Evolutionary conservation across 371 early-diverging fungal genomes (phyloP), one percentile per base, ranked within the genome.

Genomic region (Circinella umbellata): DNA sequence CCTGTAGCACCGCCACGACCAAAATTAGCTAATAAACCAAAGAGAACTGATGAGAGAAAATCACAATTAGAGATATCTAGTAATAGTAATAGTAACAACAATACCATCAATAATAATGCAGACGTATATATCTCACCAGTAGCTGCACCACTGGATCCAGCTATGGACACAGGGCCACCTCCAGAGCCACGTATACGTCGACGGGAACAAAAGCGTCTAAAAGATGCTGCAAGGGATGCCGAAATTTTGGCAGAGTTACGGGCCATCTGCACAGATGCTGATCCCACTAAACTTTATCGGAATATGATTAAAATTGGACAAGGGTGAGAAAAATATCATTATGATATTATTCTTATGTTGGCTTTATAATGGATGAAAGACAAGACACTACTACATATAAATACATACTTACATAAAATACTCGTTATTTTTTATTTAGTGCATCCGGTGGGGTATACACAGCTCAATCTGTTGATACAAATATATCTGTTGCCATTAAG

Each of bases 361-460:
- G 27, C 27, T 27, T 27, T 27, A 27, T 27, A 1, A 27, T 27
- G 27, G 27, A 27, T 27, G 27, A 2, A 27, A 27, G 27, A 27
- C 27, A 27, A 27, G 27, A 27, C 2, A 2, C 2, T 27, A 27
- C 27, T 27, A 27, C 2, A 27, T 14, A n/a, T n/a, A 20, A 15
- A 15, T 1, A 47, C 9, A 47, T 6, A 49, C 9, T 48, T 13
- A 54, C 39, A 14, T 27, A n/a, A 17, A 48, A 66, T 66, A 0
- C 20, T 47, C 11, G 3, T 11, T 47, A 47, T 47, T 15, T 47
- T 47, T 35, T 36, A 20, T 66, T 10, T 73, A 92, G 97, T 39
- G 96, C 98, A 5, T 95, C 95, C n/a, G 98, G 96, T 42, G 94
- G 95, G 49, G 98, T 97, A 4, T 96, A 86, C 68, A 95, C 93